A percentile compares a stretch with the other conserved stretches of the same genome.
Evolutionary conservation across 345 rosid genomes (phyloP).

Genomic region (Ceriops tagal): DNA sequence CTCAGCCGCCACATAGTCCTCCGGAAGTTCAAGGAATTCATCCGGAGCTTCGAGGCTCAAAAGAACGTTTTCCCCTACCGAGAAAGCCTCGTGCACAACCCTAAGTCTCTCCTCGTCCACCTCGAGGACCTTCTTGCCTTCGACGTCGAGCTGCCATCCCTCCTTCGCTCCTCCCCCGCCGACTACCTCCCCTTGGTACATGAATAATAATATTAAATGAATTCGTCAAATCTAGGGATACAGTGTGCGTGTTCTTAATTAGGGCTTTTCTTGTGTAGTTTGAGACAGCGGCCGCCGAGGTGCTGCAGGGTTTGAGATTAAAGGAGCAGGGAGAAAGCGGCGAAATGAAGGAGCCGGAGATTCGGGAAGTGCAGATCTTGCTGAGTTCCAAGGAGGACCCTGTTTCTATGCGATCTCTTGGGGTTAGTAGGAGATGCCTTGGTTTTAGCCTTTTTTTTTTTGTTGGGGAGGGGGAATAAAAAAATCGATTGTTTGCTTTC

Average conservation of each 20-base stretch:
- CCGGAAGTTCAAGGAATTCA: slow-evolving; percentile 83
- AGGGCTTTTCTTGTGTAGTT: slow-evolving; percentile 38
- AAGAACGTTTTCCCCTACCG: slow-evolving; percentile 75
- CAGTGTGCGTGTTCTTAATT: not conserved
- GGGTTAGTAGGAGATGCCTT: slow-evolving; percentile 40
- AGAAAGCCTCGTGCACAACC: slow-evolving; percentile 76
- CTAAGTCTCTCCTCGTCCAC: slow-evolving; percentile 59
- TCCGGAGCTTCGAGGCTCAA: slow-evolving; percentile 69
- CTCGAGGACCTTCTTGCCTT: slow-evolving; percentile 80
- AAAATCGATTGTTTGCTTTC: no score
- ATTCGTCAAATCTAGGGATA: not conserved
- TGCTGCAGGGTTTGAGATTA: slow-evolving; percentile 67
- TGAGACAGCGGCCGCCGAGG: slow-evolving; percentile 92
- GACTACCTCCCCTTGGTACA: slow-evolving; percentile 74
- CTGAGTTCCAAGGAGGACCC: slow-evolving; percentile 82
- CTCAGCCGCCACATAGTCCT: slow-evolving; percentile 68
- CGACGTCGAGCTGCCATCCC: slow-evolving; percentile 73
- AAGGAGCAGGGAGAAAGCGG: slow-evolving; percentile 69
- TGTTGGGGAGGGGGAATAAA: not conserved
- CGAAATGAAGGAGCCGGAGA: slow-evolving; percentile 75
- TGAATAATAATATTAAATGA: not conserved
- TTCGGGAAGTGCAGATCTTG: slow-evolving; percentile 69
- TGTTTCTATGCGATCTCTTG: slow-evolving; percentile 73
- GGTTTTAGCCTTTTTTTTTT: not conserved
- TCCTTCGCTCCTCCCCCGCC: slow-evolving; percentile 74